Conservation (phyloP, 495 filamentous ascomycete genomes). For the Sporormia fimetaria region DNA sequence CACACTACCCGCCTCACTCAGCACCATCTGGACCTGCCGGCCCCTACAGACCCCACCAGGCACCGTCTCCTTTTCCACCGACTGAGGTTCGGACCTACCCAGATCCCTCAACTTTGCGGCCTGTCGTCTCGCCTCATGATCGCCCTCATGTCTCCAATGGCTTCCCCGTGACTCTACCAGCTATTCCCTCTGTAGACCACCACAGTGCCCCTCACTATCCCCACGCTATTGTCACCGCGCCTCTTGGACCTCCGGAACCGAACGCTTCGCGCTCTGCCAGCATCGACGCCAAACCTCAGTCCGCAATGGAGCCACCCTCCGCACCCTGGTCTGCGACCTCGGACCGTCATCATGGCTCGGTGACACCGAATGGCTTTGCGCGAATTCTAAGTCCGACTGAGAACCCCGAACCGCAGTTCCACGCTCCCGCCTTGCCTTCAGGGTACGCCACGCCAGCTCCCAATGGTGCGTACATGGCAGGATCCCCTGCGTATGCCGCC, state of each 20-base stretch:
- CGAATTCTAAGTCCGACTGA: slow-evolving; percentile 1
- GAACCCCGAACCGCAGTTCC: slow-evolving; percentile 15
- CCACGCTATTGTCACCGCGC: slow-evolving; percentile 12
- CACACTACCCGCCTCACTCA: slow-evolving; percentile 11
- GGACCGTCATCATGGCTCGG: slow-evolving; percentile 17
- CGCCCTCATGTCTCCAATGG: slow-evolving; percentile 15
- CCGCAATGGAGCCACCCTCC: slow-evolving; percentile 16
- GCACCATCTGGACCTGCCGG: slow-evolving; percentile 2
- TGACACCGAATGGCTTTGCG: slow-evolving; percentile 15
- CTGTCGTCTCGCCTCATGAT: slow-evolving; percentile 8
- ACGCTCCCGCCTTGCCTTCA: background rate
- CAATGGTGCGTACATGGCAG: slow-evolving; percentile 3
- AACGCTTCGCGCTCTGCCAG: slow-evolving; percentile 14
- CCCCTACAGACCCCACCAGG: slow-evolving; percentile 5
- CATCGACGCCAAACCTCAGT: slow-evolving; percentile 10
- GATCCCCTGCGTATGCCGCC: background rate
- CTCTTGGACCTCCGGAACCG: slow-evolving; percentile 9
- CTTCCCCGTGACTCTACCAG: slow-evolving; percentile 19
- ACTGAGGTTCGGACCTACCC: slow-evolving; percentile 15
- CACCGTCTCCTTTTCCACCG: slow-evolving; percentile 13
- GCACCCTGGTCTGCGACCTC: slow-evolving; percentile 7
- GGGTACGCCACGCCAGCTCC: slow-evolving; percentile 8
- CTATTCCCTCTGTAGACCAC: slow-evolving; percentile 16
- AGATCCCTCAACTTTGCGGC: slow-evolving; percentile 16
- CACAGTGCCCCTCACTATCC: slow-evolving; percentile 14